A percentile compares a stretch with the other conserved stretches of the same genome.
Evolutionary conservation across 1,139 yeast genomes (phyloP).

Genomic region (Candida sojae): DNA sequence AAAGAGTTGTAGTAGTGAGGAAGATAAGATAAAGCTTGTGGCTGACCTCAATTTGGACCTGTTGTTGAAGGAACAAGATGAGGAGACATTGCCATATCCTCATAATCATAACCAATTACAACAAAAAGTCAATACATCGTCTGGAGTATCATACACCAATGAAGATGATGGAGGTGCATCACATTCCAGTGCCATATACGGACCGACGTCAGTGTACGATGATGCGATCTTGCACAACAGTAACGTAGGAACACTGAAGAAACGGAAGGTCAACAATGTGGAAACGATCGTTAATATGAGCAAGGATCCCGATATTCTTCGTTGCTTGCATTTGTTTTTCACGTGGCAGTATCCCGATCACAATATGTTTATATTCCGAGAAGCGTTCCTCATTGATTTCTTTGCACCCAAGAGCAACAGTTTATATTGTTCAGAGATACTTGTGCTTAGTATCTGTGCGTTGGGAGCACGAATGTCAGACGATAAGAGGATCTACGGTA

Average conservation of each 20-base stretch:
- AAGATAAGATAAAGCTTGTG: conserved; percentile 12
- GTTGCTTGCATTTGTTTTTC: conserved; percentile 57
- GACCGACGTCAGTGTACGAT: conserved; percentile 54
- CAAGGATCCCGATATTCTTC: conserved; percentile 44
- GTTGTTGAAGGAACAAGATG: not conserved
- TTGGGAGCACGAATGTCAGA: conserved; percentile 55
- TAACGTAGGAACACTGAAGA: conserved; percentile 19
- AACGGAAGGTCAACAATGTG: conserved; percentile 18
- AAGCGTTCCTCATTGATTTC: conserved; percentile 61
- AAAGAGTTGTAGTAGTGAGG: conserved; percentile 21
- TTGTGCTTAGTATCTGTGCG: conserved; percentile 58
- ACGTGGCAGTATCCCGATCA: conserved; percentile 69
- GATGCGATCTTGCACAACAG: conserved; percentile 29
- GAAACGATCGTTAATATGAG: conserved; percentile 21
- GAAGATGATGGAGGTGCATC: conserved; percentile 18
- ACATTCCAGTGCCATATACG: conserved; percentile 39
- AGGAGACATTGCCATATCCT: not conserved
- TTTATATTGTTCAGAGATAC: conserved; percentile 51
- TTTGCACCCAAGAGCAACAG: conserved; percentile 50
- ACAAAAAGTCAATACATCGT: not conserved
- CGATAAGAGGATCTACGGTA: conserved; percentile 37
- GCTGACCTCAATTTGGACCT: not conserved
- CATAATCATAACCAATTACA: not conserved
- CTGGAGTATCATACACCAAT: conserved; percentile 6
- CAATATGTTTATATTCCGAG: conserved; percentile 63